A percentile compares a stretch with the other conserved stretches of the same genome.
phyloP scores from a whole-genome alignment of 441 rosid genomes.

The Cnidoscolus chayamansa region DNA sequence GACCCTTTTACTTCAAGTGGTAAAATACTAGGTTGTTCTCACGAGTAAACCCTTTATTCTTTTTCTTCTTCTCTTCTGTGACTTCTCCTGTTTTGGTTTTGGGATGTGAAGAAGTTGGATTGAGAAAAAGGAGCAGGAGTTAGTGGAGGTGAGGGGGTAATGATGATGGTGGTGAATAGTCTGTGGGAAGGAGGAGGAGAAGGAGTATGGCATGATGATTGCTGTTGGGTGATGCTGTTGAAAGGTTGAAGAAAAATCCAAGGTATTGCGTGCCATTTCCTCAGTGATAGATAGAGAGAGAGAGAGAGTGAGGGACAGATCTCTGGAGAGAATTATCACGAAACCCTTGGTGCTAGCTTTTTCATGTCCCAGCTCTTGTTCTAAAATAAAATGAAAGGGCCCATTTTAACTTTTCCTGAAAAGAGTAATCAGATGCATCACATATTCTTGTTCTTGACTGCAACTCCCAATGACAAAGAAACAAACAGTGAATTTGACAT shows the following conservation, averaged over 20 bases:
- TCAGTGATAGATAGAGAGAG: too few species aligned
- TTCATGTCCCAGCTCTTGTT: constrained; percentile 23
- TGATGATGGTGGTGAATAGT: constrained; percentile 45
- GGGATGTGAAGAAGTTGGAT: constrained; percentile 24
- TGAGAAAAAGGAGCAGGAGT: constrained; percentile 11
- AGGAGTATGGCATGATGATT: constrained; percentile 52
- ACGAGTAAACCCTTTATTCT: too few species aligned
- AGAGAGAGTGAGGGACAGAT: not conserved
- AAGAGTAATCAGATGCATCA: not conserved
- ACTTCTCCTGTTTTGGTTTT: constrained; percentile 17
- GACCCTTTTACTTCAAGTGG: constrained; percentile 15
- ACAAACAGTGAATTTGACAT: not conserved
- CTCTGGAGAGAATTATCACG: constrained; percentile 32
- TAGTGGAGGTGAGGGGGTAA: constrained; percentile 36
- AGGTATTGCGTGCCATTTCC: constrained; percentile 29
- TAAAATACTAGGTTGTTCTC: constrained; percentile 5
- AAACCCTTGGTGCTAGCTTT: constrained; percentile 38
- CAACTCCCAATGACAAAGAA: constrained; percentile 12
- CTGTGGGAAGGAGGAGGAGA: constrained; percentile 28
- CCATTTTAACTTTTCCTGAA: not conserved
- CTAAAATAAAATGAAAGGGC: constrained; percentile 16
- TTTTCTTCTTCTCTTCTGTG: constrained; percentile 13
- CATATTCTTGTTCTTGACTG: not conserved
- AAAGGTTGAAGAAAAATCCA: constrained; percentile 38
- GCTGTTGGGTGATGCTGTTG: constrained; percentile 38